A percentile compares a stretch with the other conserved stretches of the same genome.
Conservation (phyloP, 2,329 filamentous ascomycete species). For the Botrytis byssoidea region DNA sequence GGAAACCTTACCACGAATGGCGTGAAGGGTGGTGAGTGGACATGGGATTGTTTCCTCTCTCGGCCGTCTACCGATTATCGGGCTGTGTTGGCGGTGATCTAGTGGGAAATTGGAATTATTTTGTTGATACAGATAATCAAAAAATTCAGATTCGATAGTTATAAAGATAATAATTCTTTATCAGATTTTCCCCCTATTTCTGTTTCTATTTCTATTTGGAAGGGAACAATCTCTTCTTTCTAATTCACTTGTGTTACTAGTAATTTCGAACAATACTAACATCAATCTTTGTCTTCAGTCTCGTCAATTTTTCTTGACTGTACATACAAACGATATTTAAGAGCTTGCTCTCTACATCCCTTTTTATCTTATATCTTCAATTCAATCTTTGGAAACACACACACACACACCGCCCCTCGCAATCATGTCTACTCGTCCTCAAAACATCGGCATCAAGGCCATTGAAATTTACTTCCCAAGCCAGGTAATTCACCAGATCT, state of each 20-base stretch:
- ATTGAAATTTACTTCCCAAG: slow-evolving; percentile 86
- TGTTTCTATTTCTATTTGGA: neutral
- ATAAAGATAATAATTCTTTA: slow-evolving; percentile 12
- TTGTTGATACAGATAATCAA: slow-evolving; percentile 4
- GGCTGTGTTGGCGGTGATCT: slow-evolving; percentile 7
- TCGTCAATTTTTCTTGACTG: slow-evolving; percentile 1
- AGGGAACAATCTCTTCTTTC: neutral
- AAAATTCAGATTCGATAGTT: neutral
- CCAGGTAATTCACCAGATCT: slow-evolving; percentile 59
- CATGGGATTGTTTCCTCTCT: slow-evolving; percentile 14
- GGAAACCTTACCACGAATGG: neutral
- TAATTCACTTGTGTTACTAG: neutral
- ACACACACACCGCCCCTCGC: slow-evolving; percentile 29
- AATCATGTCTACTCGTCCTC: slow-evolving; percentile 70
- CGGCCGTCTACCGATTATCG: slow-evolving; percentile 12
- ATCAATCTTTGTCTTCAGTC: slow-evolving; percentile 17
- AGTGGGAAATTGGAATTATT: slow-evolving; percentile 12
- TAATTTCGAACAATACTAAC: slow-evolving; percentile 20
- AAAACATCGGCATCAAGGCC: slow-evolving; percentile 91
- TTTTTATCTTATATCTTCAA: neutral
- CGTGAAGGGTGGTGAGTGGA: neutral
- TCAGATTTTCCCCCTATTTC: neutral
- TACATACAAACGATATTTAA: slow-evolving; percentile 8
- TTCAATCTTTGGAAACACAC: slow-evolving; percentile 18
- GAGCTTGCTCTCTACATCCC: neutral